Base-by-base conservation (phyloP, 352 stramenopile species). In the Phytophthora litchii region DNA sequence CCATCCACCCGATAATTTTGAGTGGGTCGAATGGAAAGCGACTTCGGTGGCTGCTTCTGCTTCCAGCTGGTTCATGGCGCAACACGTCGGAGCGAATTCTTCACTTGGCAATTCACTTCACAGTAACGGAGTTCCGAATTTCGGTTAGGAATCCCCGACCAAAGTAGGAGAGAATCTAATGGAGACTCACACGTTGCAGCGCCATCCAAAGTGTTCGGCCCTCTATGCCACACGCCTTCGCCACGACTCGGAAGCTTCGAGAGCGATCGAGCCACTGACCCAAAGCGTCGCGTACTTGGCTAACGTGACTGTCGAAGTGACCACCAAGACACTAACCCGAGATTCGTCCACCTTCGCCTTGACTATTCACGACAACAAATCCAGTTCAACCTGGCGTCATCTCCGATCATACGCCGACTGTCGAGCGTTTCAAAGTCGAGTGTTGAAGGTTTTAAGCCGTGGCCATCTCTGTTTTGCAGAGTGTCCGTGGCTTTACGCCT, bases 381-480 rank as follows among this genome's bases (percentile, higher is more conserved):
- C 56, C 20, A 78, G 43, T 34, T 67, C 76, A 14, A 80, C 57
- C 0, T 79, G 70, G 70, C 66, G 66, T 21, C 63, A 76, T 41
- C 21, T 66, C 13, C 62, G 74, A 27, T 70, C 56, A 10, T 83
- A 68, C 51, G 60, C 72, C 17, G 62, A 83, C 4, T 83, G 71
- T 36, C 55, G 70, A 51, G 37, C 36, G 9, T 80, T 83, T 55
- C 70, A 74, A 51, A 61, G 37, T 19, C 57, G 61, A n/a, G 41
- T 83, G 38, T 53, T 80, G 6, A 45, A 48, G 14, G 42, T 47
- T 5, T 23, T 83, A 20, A 66, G 70, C 49, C 70, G 62, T 1
- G 73, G 70, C 11, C 73, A 83, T 43, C 38, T 80, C 8, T 83
- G 73, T 50, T 74, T 74, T 37, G 70, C 73, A 21, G 73, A 79